Evolutionary conservation across 2,329 filamentous ascomycete species (phyloP), one percentile per base, ranked within the genome.

Genomic region (Hymenoscyphus occultus): DNA sequence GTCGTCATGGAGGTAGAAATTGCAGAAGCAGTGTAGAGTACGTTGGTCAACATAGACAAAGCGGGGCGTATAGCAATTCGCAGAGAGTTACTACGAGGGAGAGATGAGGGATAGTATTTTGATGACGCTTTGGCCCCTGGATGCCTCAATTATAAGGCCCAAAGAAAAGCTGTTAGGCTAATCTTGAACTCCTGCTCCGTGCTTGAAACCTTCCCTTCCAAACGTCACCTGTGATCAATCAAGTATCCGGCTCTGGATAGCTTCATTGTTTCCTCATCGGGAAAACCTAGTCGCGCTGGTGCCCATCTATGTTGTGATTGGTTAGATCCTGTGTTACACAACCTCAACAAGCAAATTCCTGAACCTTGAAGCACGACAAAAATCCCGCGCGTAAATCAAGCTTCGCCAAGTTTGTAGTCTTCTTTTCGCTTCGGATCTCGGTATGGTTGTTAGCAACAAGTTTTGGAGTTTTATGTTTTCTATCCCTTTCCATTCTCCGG

Each of bases 1-100:
- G 28, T 28, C 42, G 40, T 61, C 59, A 61, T 61, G 45, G 31
- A 54, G 39, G 14, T 19, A 39, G n/a, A 19, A 32, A 35, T 39
- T 10, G 22, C 19, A 42, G 39, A 54, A 54, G 45, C 45, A 12
- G 19, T 51, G 22, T n/a, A 51, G n/a, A 28, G 19, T 54, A 28
- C 9, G 22, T 28, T 13, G 10, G 10, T 13, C 10, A 54, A 28
- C 13, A 12, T 12, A 54, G 19, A 22, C 48, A 54, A 54, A 22
- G 48, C 48, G 48, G 48, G 48, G 48, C 13, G 22, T 22, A 54
- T 12, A 54, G 48, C 48, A 54, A 54, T 9, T 54, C 19, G 10
- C 19, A 22, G 48, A 10, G 48, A 28, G 48, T 51, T 51, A 10
- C 45, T 19, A 51, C 16, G n/a, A 5, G 22, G 32, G 56, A 22